Evolutionary conservation across 371 early-diverging fungal genomes (phyloP).

Genomic region (Smittium culicis): DNA sequence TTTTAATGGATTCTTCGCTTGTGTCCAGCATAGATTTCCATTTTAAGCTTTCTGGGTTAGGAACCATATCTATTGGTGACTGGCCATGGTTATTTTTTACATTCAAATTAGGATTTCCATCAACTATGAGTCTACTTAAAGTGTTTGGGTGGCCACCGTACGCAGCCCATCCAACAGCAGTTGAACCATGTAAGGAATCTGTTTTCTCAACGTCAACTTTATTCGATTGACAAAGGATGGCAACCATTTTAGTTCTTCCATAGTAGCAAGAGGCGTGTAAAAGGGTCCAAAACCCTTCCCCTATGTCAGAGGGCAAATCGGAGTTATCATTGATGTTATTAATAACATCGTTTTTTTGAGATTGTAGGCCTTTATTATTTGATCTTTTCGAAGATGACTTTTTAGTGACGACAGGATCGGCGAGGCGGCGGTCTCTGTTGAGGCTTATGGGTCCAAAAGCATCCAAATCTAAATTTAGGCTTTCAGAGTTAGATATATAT

Average conservation of each 20-base stretch:
- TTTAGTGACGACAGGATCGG: background rate
- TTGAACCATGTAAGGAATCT: constrained; percentile 73
- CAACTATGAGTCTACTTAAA: constrained; percentile 26
- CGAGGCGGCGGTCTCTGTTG: constrained; percentile 29
- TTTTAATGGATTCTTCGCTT: background rate
- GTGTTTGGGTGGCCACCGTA: constrained; percentile 46
- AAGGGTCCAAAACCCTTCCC: constrained; percentile 49
- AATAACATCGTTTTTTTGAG: constrained; percentile 43
- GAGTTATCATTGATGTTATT: constrained; percentile 40
- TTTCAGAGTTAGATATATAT: constrained; percentile 17
- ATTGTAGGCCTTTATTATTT: too few species aligned
- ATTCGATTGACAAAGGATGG: constrained; percentile 40
- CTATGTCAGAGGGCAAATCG: background rate
- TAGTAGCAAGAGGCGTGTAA: constrained; percentile 75
- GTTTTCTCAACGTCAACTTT: constrained; percentile 67
- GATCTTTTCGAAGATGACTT: too few species aligned
- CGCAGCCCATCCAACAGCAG: constrained; percentile 86
- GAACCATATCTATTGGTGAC: constrained; percentile 29
- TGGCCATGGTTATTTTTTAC: constrained; percentile 26
- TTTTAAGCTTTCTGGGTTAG: constrained; percentile 25
- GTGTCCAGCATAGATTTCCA: constrained; percentile 29
- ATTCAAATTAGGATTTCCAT: constrained; percentile 23
- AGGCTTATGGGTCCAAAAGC: constrained; percentile 25
- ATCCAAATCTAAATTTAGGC: constrained; percentile 18
- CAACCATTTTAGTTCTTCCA: constrained; percentile 52